Conservation (phyloP, 768 basidiomycete genomes). For the Neoboletus brunneissimus region DNA sequence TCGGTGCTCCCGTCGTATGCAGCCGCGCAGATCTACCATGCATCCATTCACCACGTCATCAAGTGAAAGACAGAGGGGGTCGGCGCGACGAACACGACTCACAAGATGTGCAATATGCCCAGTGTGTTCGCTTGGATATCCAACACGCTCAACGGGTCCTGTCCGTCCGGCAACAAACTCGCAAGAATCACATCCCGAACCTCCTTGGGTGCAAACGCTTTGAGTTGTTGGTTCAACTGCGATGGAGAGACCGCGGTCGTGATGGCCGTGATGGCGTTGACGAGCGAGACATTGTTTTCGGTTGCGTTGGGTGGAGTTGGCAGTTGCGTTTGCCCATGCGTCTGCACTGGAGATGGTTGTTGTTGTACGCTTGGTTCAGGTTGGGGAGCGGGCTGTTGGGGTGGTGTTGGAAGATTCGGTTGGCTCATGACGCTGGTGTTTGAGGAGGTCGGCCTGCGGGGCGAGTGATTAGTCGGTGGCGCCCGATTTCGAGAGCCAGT, state of each 20-base stretch:
- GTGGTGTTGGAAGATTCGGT: conserved; percentile 24
- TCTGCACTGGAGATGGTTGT: conserved; percentile 10
- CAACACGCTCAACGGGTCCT: conserved; percentile 65
- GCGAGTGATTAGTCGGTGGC: neutral
- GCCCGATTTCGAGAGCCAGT: neutral
- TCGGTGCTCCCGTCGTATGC: conserved; percentile 35
- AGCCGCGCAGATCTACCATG: conserved; percentile 57
- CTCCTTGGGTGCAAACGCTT: conserved; percentile 52
- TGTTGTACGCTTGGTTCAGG: conserved; percentile 15
- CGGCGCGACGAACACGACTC: conserved; percentile 26
- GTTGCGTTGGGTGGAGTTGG: conserved; percentile 2
- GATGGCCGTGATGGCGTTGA: conserved; percentile 45
- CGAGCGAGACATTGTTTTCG: conserved; percentile 30
- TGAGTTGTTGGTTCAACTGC: conserved; percentile 44
- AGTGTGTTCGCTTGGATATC: conserved; percentile 57
- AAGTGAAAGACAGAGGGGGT: too few relatives aligned
- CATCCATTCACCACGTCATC: neutral
- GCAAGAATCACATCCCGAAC: conserved; percentile 55
- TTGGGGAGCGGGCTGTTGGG: conserved; percentile 16
- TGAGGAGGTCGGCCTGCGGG: neutral
- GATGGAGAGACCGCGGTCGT: conserved; percentile 39
- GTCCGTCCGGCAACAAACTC: conserved; percentile 51
- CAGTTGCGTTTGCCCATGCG: conserved; percentile 9
- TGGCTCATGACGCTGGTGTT: conserved; percentile 23
- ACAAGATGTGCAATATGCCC: conserved; percentile 73